phyloP scores from a whole-genome alignment of 140 eudicot species.

The Anethum foeniculum region DNA sequence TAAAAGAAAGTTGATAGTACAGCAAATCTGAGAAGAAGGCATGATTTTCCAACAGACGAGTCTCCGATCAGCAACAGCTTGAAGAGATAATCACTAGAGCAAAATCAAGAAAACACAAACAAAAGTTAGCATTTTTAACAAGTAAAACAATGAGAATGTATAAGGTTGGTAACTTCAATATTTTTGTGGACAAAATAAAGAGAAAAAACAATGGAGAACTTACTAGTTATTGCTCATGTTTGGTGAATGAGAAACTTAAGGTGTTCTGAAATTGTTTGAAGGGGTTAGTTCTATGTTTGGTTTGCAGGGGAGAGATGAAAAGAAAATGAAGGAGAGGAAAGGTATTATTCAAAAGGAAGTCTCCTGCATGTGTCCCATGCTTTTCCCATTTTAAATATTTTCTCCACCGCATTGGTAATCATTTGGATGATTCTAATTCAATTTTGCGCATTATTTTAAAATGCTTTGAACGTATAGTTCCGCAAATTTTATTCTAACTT shows the following conservation, averaged over 20 bases:
- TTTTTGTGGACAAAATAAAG: background rate
- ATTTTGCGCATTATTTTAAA: too few relatives aligned
- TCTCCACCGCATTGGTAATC: too few relatives aligned
- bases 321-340: background rate
- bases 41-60: conserved; percentile 93
- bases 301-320: background rate
- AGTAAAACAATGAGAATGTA: background rate
- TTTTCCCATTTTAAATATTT: background rate
- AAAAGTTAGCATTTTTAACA: background rate
- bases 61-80: conserved; percentile 80
- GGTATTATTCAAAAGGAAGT: background rate
- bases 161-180: background rate
- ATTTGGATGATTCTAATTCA: too few relatives aligned
- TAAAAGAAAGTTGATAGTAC: conserved; percentile 25
- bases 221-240: conserved; percentile 46
- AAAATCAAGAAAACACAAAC: conserved; percentile 2
- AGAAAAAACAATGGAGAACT: too few relatives aligned
- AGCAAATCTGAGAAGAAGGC: conserved; percentile 90
- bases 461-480: too few relatives aligned
- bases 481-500: too few relatives aligned
- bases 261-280: background rate
- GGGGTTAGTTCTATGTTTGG: background rate
- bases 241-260: background rate
- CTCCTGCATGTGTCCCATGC: background rate
- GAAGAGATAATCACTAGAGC: conserved; percentile 70